Percentiles rank a stretch among this genome's conserved stretches.
These are phyloP conservation scores for Allium cepa DNA, from an alignment of 106 monocot genomes.

Conservation along the genomic window DNA sequence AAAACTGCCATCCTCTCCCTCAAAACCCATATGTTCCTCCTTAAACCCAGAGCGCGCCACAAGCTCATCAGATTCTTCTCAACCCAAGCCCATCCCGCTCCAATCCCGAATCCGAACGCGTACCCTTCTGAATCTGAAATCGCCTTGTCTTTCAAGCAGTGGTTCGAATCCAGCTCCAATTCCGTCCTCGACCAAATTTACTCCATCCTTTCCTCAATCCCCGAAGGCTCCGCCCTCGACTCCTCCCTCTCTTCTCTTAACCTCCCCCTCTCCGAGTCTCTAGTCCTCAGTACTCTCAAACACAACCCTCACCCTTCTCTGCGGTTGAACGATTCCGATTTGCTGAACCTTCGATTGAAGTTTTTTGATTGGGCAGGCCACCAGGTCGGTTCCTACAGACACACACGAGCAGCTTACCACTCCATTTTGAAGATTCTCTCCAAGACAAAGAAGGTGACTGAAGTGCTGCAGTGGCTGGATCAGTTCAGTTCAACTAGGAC, in stretches of 20 bases:
- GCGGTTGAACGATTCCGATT: conserved; percentile 1
- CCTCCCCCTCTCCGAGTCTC: conserved; percentile 23
- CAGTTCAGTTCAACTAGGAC: conserved; percentile 22
- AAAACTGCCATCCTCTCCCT: no score
- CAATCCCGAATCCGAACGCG: no score
- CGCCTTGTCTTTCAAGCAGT: conserved; percentile 5
- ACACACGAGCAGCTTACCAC: conserved; percentile 60
- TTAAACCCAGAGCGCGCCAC: no score
- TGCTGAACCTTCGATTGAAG: conserved; percentile 59
- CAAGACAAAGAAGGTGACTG: conserved; percentile 25
- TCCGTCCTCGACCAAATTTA: conserved; percentile 43
- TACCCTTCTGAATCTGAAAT: not conserved
- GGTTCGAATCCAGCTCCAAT: not conserved
- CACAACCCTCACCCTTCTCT: conserved; percentile 28
- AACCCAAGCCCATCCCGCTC: no score
- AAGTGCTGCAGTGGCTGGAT: conserved; percentile 59
- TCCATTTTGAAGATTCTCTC: conserved; percentile 50
- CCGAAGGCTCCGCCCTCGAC: conserved; percentile 31
- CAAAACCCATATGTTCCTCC: no score
- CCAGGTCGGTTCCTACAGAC: conserved; percentile 34
- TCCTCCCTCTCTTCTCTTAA: conserved; percentile 35
- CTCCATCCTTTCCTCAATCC: conserved; percentile 24
- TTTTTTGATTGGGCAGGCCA: conserved; percentile 91
- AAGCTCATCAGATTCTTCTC: no score
- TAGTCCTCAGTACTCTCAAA: conserved; percentile 32